Evolutionary conservation across 345 rosid species (phyloP), one percentile per base, ranked within the genome.

Genomic region (Syzygium grande): DNA sequence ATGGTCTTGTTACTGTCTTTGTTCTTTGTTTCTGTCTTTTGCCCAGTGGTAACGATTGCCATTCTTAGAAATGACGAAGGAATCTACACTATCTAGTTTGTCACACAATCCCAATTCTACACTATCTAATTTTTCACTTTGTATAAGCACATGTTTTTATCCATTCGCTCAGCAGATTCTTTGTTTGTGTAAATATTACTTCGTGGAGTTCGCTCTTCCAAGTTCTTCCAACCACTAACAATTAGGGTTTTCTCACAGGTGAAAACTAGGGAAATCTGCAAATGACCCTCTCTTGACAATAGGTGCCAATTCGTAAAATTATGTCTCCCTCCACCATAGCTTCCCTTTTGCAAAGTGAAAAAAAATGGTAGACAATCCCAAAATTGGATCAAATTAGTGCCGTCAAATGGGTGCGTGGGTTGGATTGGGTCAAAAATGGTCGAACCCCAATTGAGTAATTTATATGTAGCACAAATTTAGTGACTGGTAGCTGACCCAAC

Each of bases 401-500:
- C 0, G 1, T 61, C 16, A 61, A 61, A 61, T 61, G 34, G 2
- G 19, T n/a, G 19, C 6, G 19, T 43, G 46, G 46, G 46, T 43
- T 43, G 46, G 46, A 43, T 61, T 0, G 0, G 19, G 30, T n/a
- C 0, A 0, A 63, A 63, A 29, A 63, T 63, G 19, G 0, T 63
- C 3, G 7, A 6, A 4, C 38, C 77, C 4, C n/a, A 29, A 63
- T 63, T 29, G 7, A 61, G 2, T 4, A 2, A n/a, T 61, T 14
- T 63, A 1, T 63, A 63, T 1, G 0, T 2, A 0, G 0, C 6
- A 14, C 73, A 63, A 63, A 29, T 63, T n/a, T 63, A 63, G 17
- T 63, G 21, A 6, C 10, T 0, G 12, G 0, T 63, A n/a, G 0
- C 9, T 2, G 5, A 63, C 10, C 1, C 0, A 0, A 63, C 2